Percentiles rank a stretch among this genome's conserved stretches.
These are phyloP conservation scores for Penicillium sp. DNA, from an alignment of 2,329 filamentous ascomycete genomes.

Conservation along the genomic window DNA sequence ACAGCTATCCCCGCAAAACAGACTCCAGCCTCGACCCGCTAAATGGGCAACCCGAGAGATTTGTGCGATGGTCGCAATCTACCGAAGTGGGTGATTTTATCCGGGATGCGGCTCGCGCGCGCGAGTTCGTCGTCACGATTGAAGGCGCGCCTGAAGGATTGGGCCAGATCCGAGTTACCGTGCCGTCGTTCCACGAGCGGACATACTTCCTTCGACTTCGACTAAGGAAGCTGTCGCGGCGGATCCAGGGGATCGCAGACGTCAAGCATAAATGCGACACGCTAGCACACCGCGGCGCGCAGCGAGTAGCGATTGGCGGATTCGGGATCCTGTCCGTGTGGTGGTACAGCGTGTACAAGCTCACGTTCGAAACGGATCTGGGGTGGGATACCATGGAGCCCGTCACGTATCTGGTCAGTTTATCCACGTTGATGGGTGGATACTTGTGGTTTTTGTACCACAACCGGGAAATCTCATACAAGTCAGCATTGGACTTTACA, in stretches of 20 bases:
- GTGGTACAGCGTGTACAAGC: constrained; percentile 76
- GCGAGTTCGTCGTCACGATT: constrained; percentile 81
- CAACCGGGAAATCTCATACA: constrained; percentile 84
- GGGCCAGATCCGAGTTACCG: constrained; percentile 69
- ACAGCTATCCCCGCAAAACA: constrained; percentile 63
- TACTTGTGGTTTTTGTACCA: constrained; percentile 95
- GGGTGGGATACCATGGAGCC: constrained; percentile 93
- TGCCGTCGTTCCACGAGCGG: constrained; percentile 85
- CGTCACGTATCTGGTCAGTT: constrained; percentile 82
- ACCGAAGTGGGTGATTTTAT: constrained; percentile 96
- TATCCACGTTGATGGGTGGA: constrained; percentile 81
- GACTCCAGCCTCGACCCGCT: constrained; percentile 17
- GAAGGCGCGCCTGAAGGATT: constrained; percentile 64
- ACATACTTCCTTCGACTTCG: constrained; percentile 82
- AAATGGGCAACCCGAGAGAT: constrained; percentile 46
- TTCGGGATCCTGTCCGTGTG: constrained; percentile 71
- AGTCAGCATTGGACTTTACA: constrained; percentile 81
- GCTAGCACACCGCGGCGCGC: constrained; percentile 72
- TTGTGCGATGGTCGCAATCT: constrained; percentile 83
- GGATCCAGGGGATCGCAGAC: constrained; percentile 67
- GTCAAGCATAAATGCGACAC: constrained; percentile 80
- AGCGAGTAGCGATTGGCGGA: constrained; percentile 75
- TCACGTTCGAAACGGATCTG: constrained; percentile 68
- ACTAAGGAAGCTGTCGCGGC: constrained; percentile 66
- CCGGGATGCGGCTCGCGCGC: constrained; percentile 77